Evolutionary conservation across 2,329 filamentous ascomycete species (phyloP), one percentile per base, ranked within the genome.

Genomic region (Fulvia fulva): DNA sequence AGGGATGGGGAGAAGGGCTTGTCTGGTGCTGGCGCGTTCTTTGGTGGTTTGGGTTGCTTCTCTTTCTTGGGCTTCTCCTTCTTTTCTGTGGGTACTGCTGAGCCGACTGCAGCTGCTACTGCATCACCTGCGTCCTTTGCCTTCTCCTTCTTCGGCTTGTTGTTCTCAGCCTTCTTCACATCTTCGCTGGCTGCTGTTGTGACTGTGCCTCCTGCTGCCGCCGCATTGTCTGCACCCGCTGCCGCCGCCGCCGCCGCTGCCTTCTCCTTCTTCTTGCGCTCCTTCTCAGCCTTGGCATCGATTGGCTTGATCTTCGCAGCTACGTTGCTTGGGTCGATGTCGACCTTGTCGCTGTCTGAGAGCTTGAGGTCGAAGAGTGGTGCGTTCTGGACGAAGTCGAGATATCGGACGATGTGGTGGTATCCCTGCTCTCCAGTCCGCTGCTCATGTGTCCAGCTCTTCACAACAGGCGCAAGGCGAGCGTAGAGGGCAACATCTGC

Each of bases 241-340:
- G 77, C 78, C 16, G 79, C 78, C 28, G 77, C 78, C 16, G 79
- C 79, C 5, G 76, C 76, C 19, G 76, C 75, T 53, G 88, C 89
- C 82, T 96, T 96, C 78, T 96, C 91, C 81, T 95, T 96, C 87
- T 96, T 97, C 77, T 93, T 84, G 50, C 88, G 86, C 82, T 97
- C 92, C 81, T 97, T 97, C 82, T 97, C 93, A 57, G 91, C 91
- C 82, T 95, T 96, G 68, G 89, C 86, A 66, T 96, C 91, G 62
- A 93, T 85, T 21, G 89, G 89, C 67, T 93, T 93, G 78, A 94
- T 93, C 68, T 92, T 87, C 74, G 91, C 92, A 63, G 90, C 82
- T 59, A 97, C 84, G 67, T 92, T 88, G 68, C 91, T 86, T 52
- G 85, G 78, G 74, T 97, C 87, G 66, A 97, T 83, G 65, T 78